Evolutionary conservation across 1,284 basidiomycete genomes (phyloP).

Genomic region (Phellinidium pouzarii): DNA sequence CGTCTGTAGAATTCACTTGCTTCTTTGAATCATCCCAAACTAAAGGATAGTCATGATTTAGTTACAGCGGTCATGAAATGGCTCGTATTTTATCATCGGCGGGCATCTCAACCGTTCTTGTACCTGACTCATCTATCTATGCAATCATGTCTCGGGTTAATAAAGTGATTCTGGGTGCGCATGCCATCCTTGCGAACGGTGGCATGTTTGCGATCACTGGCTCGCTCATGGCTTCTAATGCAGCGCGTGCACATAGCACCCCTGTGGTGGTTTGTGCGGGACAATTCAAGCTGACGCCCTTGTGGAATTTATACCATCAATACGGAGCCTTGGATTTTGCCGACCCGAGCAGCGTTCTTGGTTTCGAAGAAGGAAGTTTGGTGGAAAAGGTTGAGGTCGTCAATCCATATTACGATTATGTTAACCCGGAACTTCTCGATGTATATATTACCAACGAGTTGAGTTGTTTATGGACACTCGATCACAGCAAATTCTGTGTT

Average conservation of each 20-base stretch:
- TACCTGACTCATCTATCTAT: conserved; percentile 93
- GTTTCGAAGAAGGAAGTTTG: conserved; percentile 70
- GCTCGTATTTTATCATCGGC: conserved; percentile 71
- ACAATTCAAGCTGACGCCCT: conserved; percentile 92
- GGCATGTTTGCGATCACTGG: conserved; percentile 89
- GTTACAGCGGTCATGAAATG: conserved; percentile 83
- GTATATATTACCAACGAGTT: conserved; percentile 96
- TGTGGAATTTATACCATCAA: conserved; percentile 90
- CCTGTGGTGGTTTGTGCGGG: conserved; percentile 94
- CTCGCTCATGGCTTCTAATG: conserved; percentile 77
- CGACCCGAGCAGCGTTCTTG: conserved; percentile 77
- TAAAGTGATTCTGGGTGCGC: conserved; percentile 91
- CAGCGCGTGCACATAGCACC: conserved; percentile 87
- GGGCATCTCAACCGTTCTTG: conserved; percentile 88
- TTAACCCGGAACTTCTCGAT: conserved; percentile 86
- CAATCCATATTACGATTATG: conserved; percentile 93
- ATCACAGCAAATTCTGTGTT: conserved; percentile 12
- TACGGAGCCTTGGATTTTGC: conserved; percentile 84
- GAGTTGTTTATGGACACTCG: conserved; percentile 39
- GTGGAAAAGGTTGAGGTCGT: conserved; percentile 84
- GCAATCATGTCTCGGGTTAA: conserved; percentile 96
- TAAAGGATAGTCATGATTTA: conserved; percentile 26
- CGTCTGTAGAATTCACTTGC: conserved; percentile 41
- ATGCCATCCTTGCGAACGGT: conserved; percentile 92
- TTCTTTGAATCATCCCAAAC: neutral